Evolutionary conservation across 148 eudicot species (phyloP).

Genomic region (Cornus controversa): DNA sequence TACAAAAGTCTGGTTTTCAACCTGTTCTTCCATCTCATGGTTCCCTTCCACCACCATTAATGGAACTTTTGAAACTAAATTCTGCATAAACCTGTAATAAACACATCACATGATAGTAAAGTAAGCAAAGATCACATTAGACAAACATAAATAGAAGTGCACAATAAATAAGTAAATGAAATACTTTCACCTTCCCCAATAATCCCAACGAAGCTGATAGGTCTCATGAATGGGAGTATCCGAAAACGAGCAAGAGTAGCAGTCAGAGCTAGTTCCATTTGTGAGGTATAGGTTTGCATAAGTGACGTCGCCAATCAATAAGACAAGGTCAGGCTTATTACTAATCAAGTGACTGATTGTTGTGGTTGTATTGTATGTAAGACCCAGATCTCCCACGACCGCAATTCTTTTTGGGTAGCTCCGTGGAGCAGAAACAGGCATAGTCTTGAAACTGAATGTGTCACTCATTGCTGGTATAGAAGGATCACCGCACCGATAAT

Average conservation of each 20-base stretch:
- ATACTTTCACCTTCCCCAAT: constrained; percentile 88
- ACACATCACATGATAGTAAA: constrained; percentile 1
- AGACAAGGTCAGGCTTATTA: constrained; percentile 80
- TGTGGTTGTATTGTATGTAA: constrained; percentile 74
- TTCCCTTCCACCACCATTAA: constrained; percentile 97
- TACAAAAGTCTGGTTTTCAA: constrained; percentile 59
- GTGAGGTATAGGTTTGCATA: constrained; percentile 93
- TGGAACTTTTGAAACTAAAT: constrained; percentile 73
- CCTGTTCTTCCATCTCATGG: constrained; percentile 93
- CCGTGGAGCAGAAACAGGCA: constrained; percentile 69
- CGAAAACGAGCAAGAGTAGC: constrained; percentile 83
- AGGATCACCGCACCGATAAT: constrained; percentile 93
- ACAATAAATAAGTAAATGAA: background rate
- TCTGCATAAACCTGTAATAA: constrained; percentile 77
- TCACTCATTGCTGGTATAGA: constrained; percentile 70
- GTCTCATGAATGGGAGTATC: constrained; percentile 92
- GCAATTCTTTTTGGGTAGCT: constrained; percentile 75
- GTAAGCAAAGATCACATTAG: background rate
- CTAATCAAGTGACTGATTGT: constrained; percentile 69
- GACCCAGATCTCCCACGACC: constrained; percentile 88
- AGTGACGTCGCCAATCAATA: constrained; percentile 81
- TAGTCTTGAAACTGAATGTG: constrained; percentile 70
- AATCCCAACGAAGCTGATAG: constrained; percentile 98
- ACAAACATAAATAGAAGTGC: no score
- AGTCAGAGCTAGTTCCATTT: constrained; percentile 90